Evolutionary conservation across 2,329 filamentous ascomycete genomes (phyloP).

Genomic region (Magnaporthiopsis incrustans): DNA sequence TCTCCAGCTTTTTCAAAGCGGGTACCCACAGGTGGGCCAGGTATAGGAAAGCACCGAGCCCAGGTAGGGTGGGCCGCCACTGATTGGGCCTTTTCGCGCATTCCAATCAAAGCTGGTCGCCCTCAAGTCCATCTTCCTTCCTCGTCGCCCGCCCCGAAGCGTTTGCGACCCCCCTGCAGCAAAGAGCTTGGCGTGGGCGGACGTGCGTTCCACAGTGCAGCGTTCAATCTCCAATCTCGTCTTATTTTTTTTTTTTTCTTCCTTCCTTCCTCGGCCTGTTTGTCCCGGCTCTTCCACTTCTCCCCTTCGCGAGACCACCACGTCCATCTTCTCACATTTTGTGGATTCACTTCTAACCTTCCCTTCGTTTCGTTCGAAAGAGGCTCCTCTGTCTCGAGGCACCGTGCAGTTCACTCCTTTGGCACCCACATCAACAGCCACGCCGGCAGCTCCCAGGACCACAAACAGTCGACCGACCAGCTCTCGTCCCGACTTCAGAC

Average conservation of each 20-base stretch:
- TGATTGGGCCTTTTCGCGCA: background rate
- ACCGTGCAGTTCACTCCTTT: constrained; percentile 1
- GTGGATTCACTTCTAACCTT: constrained; percentile 3
- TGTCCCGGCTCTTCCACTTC: background rate
- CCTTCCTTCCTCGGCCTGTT: background rate
- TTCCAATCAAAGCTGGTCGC: background rate
- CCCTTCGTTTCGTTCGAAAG: background rate
- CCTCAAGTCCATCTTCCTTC: background rate
- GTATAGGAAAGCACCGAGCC: background rate
- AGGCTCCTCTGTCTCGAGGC: background rate
- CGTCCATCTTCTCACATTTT: background rate
- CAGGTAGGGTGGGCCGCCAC: too few relatives aligned
- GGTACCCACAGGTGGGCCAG: background rate
- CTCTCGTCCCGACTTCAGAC: background rate
- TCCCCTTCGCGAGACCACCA: background rate
- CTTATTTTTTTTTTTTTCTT: background rate
- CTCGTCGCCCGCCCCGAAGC: background rate
- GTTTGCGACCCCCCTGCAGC: background rate
- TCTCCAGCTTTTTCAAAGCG: background rate
- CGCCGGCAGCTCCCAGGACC: background rate
- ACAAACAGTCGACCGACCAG: background rate
- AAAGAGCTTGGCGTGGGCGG: background rate
- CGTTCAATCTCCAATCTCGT: background rate
- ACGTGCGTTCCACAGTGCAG: constrained; percentile 1
- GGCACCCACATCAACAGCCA: background rate